Evolutionary conservation across 2,329 filamentous ascomycete species (phyloP).

Genomic region (Juglanconis sp.): DNA sequence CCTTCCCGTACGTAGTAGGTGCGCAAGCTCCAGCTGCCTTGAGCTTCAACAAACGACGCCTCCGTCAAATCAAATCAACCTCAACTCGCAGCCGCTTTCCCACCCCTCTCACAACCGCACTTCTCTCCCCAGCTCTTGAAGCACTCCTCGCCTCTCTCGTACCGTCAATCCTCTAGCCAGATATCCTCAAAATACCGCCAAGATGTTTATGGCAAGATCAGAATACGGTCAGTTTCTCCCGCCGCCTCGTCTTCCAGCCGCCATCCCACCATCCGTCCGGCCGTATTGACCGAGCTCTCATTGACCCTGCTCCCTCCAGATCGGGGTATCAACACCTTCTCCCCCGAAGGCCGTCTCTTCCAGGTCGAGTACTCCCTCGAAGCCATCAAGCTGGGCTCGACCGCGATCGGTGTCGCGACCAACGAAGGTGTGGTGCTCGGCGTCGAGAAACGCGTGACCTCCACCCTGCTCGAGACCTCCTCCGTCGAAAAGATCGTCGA

Average conservation of each 20-base stretch:
- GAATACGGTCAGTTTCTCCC: constrained; percentile 81
- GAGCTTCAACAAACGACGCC: constrained; percentile 5
- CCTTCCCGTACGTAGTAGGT: constrained; percentile 14
- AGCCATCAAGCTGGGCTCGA: constrained; percentile 98
- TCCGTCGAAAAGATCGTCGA: constrained; percentile 99
- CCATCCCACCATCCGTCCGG: constrained; percentile 21
- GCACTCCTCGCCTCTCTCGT: not conserved
- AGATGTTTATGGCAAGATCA: constrained; percentile 99
- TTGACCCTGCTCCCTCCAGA: constrained; percentile 52
- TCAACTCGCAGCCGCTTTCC: constrained; percentile 1
- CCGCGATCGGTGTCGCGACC: constrained; percentile 95
- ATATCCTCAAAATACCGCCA: constrained; percentile 45
- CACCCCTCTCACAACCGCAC: not conserved
- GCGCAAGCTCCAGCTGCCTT: constrained; percentile 20
- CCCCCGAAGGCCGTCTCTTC: constrained; percentile 97
- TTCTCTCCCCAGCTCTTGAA: not conserved
- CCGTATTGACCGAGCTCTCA: constrained; percentile 31
- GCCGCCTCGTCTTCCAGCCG: not conserved
- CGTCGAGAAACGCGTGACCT: constrained; percentile 98
- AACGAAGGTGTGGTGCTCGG: constrained; percentile 93
- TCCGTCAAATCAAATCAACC: not conserved
- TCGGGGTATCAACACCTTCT: constrained; percentile 99
- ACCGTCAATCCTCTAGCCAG: not conserved
- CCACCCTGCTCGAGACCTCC: constrained; percentile 92
- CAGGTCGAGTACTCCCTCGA: constrained; percentile 99